Conservation (phyloP, 139 green algal genomes). For the Chlorella sp. region DNA sequence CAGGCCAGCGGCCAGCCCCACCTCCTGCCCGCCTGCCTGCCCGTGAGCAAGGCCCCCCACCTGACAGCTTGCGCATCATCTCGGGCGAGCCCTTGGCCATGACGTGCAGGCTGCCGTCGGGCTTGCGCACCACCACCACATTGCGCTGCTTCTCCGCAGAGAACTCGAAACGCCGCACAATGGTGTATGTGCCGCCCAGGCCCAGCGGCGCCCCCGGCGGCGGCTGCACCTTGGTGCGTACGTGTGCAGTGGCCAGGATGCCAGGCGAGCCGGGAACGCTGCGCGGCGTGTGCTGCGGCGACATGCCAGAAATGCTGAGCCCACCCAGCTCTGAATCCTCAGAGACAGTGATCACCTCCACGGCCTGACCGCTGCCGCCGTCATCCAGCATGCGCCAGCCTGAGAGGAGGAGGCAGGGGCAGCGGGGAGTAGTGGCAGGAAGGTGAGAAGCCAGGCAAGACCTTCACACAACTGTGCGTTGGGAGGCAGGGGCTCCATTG, state of each 20-base stretch:
- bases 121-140: slow-evolving; percentile 64
- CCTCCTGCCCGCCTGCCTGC: not conserved
- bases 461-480: too few relatives aligned
- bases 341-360: slow-evolving; percentile 34
- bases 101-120: slow-evolving; percentile 43
- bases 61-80: slow-evolving; percentile 58
- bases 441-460: not conserved
- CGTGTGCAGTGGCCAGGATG: slow-evolving; percentile 48
- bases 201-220: slow-evolving; percentile 1
- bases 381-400: slow-evolving; percentile 66
- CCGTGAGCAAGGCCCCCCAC: not conserved
- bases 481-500: too few relatives aligned
- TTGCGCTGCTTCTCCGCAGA: slow-evolving; percentile 67
- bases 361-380: slow-evolving; percentile 29
- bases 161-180: slow-evolving; percentile 76
- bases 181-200: slow-evolving; percentile 33
- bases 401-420: not conserved
- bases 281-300: not conserved
- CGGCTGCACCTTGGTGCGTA: slow-evolving; percentile 58
- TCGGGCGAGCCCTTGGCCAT: slow-evolving; percentile 71
- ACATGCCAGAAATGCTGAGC: slow-evolving; percentile 2
- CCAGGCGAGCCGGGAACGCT: slow-evolving; percentile 1
- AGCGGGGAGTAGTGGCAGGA: not conserved
- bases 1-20: too few relatives aligned
- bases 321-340: slow-evolving; percentile 11